A percentile compares a stretch with the other conserved stretches of the same genome.
phyloP scores from a whole-genome alignment of 75 land plant species.

The Cryptomeria japonica region DNA sequence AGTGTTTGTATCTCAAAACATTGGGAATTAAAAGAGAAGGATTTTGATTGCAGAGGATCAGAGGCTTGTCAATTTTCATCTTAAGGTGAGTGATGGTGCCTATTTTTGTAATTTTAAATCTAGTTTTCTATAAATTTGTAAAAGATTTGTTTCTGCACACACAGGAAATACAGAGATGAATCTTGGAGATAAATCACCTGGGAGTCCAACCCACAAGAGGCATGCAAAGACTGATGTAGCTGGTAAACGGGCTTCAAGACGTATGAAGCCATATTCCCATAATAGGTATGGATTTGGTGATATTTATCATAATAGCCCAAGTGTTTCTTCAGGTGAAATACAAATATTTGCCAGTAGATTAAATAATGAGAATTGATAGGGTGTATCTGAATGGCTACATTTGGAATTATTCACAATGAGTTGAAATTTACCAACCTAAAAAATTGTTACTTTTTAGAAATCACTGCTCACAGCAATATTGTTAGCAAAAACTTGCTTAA shows the following conservation, averaged over 20 bases:
- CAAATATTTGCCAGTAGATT: not conserved
- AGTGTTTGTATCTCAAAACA: not conserved
- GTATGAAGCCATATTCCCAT: constrained; percentile 6
- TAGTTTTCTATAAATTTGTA: no score
- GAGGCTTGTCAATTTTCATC: not conserved
- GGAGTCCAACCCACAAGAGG: not conserved
- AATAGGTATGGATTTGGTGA: constrained; percentile 1
- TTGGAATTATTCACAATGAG: not conserved
- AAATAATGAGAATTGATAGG: not conserved
- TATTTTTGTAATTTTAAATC: not conserved
- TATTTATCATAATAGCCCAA: not conserved
- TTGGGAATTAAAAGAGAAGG: not conserved
- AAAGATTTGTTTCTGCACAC: not conserved
- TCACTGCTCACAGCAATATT: not conserved
- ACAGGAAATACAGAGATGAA: constrained; percentile 10
- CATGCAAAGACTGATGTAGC: not conserved
- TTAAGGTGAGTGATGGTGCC: not conserved
- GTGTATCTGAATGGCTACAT: not conserved
- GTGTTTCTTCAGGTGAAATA: not conserved
- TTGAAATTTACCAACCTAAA: not conserved
- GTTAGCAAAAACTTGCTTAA: not conserved
- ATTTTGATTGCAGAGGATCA: not conserved
- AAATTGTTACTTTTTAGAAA: not conserved
- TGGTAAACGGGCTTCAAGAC: not conserved
- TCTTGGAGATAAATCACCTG: not conserved